phyloP scores from a whole-genome alignment of 2,329 filamentous ascomycete species.

The Xylaria multiplex region DNA sequence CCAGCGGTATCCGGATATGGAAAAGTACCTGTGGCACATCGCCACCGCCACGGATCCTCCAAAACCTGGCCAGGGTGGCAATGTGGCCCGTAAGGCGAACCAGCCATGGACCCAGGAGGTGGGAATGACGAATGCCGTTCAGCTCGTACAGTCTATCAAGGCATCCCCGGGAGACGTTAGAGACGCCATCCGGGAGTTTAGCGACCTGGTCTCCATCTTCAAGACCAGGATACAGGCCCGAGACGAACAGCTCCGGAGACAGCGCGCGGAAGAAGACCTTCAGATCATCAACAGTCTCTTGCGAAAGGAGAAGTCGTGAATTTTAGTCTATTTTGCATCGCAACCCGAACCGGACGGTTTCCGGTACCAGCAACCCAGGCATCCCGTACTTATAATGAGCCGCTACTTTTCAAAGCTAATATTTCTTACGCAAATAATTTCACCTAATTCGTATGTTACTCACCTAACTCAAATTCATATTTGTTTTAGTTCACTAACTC shows the following conservation, averaged over 20 bases:
- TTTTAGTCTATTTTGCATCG: not conserved
- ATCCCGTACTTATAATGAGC: not conserved
- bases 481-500: not conserved
- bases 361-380: not conserved
- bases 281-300: conserved; percentile 44
- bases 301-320: conserved; percentile 34
- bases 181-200: conserved; percentile 70
- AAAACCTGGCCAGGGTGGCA: conserved; percentile 17
- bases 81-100: conserved; percentile 39
- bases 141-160: conserved; percentile 62
- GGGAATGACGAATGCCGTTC: conserved; percentile 66
- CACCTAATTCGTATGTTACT: conserved; percentile 4
- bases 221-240: conserved; percentile 47
- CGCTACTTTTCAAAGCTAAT: not conserved
- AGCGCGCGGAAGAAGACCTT: conserved; percentile 59
- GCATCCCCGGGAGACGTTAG: conserved; percentile 63
- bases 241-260: conserved; percentile 54
- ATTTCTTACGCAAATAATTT: not conserved
- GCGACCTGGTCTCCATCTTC: conserved; percentile 64
- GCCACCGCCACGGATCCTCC: conserved; percentile 49
- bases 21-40: conserved; percentile 44
- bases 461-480: not conserved
- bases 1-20: conserved; percentile 46
- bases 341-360: not conserved
- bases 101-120: conserved; percentile 66